These are phyloP conservation scores for Chaetomium tenue DNA, from an alignment of 495 filamentous ascomycete genomes.

Conservation along the genomic window DNA sequence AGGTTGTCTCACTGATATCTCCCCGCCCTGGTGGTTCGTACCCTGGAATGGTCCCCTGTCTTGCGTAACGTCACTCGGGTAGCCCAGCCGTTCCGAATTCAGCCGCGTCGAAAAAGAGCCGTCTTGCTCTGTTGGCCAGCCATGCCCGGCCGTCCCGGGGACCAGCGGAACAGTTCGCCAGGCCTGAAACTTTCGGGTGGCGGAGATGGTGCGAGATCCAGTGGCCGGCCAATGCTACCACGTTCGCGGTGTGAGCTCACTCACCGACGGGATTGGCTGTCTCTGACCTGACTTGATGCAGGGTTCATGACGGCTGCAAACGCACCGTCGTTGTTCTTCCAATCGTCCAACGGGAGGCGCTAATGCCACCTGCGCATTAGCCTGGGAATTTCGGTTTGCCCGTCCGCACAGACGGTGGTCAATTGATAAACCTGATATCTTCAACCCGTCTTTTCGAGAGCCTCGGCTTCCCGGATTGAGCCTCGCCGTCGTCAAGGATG, in stretches of 20 bases:
- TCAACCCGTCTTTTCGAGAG: not conserved
- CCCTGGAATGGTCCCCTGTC: not conserved
- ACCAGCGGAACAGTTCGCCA: slow-evolving; percentile 10
- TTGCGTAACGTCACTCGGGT: not conserved
- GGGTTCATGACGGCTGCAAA: slow-evolving; percentile 1
- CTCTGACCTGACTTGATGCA: slow-evolving; percentile 1
- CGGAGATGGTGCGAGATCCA: slow-evolving; percentile 17
- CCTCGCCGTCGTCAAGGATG: not conserved
- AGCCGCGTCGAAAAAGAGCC: not conserved
- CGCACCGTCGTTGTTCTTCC: not conserved
- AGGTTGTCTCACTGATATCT: not conserved
- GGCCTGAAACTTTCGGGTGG: slow-evolving; percentile 8
- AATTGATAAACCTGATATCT: slow-evolving; percentile 4
- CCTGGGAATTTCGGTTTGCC: slow-evolving; percentile 5
- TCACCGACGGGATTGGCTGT: slow-evolving; percentile 13
- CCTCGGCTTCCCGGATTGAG: not conserved
- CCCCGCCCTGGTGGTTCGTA: not conserved
- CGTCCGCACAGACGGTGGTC: not conserved
- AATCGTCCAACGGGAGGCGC: not conserved
- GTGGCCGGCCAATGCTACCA: slow-evolving; percentile 1
- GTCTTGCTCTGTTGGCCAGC: slow-evolving; percentile 8
- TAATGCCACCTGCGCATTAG: not conserved
- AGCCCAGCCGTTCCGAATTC: slow-evolving; percentile 13
- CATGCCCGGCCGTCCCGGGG: slow-evolving; percentile 6
- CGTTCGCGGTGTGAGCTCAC: slow-evolving; percentile 5